Conservation (phyloP, 2,329 filamentous ascomycete species). For the Neonectria magnoliae region DNA sequence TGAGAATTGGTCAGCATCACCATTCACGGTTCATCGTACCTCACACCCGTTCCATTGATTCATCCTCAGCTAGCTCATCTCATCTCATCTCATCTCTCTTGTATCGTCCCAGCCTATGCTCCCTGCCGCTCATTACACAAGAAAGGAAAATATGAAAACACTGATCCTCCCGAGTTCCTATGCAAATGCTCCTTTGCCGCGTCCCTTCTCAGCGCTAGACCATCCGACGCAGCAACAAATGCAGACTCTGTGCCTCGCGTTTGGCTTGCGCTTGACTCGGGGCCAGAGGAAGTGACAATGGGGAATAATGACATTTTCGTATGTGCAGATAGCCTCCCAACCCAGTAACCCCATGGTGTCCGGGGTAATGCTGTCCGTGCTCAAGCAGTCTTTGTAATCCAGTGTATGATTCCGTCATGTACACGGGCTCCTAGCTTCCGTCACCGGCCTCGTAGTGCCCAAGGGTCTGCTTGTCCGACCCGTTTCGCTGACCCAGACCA, state of each 20-base stretch:
- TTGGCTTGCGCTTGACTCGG: neutral
- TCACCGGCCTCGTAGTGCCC: slow-evolving; percentile 10
- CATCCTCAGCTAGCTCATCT: neutral
- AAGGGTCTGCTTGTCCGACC: slow-evolving; percentile 12
- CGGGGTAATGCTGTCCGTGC: slow-evolving; percentile 14
- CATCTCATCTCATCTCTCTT: neutral
- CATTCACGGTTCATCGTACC: neutral
- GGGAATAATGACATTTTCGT: slow-evolving; percentile 1
- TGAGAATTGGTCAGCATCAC: neutral
- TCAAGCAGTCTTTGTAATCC: slow-evolving; percentile 20
- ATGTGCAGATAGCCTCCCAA: slow-evolving; percentile 5
- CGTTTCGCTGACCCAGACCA: slow-evolving; percentile 19
- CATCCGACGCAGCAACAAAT: neutral
- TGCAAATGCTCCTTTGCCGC: slow-evolving; percentile 37
- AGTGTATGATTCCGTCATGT: slow-evolving; percentile 11
- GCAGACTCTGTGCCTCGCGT: neutral
- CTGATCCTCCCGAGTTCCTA: slow-evolving; percentile 32
- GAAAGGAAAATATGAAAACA: slow-evolving; percentile 22
- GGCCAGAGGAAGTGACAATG: neutral
- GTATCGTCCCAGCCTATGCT: neutral
- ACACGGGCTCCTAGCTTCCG: slow-evolving; percentile 11
- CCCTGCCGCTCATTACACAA: slow-evolving; percentile 7
- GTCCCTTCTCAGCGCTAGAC: neutral
- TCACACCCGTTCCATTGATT: neutral
- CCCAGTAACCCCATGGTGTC: slow-evolving; percentile 1